A percentile compares a stretch with the other conserved stretches of the same genome.
phyloP scores from a whole-genome alignment of 805 yeast genomes.

The Wickerhamomyces mucosus region DNA sequence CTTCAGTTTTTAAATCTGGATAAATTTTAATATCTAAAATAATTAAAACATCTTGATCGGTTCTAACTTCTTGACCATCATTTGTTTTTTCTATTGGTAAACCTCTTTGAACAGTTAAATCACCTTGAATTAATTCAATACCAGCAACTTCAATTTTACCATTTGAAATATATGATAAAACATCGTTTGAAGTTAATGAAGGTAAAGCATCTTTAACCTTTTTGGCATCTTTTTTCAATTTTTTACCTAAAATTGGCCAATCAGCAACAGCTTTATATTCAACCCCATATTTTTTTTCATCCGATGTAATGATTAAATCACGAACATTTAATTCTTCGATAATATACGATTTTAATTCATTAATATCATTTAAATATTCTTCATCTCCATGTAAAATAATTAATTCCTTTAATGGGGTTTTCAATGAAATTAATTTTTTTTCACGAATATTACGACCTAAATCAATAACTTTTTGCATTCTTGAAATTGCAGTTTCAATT shows the following conservation, averaged over 20 bases:
- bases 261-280: constrained; percentile 93
- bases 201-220: constrained; percentile 94
- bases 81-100: constrained; percentile 57
- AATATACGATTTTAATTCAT: constrained; percentile 68
- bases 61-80: constrained; percentile 76
- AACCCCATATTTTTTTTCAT: constrained; percentile 87
- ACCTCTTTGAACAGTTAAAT: constrained; percentile 83
- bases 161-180: constrained; percentile 57
- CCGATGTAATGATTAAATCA: constrained; percentile 77
- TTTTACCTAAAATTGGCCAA: constrained; percentile 98
- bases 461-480: constrained; percentile 97
- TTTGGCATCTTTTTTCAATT: constrained; percentile 87
- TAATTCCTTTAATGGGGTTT: constrained; percentile 86
- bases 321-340: constrained; percentile 89
- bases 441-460: constrained; percentile 95
- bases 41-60: constrained; percentile 82
- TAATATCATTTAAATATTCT: constrained; percentile 66
- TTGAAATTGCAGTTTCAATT: constrained; percentile 79
- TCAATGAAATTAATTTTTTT: constrained; percentile 85
- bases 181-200: constrained; percentile 67
- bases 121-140: constrained; percentile 78
- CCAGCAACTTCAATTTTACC: constrained; percentile 85
- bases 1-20: constrained; percentile 86
- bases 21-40: constrained; percentile 82
- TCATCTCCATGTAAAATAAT: constrained; percentile 78